A percentile compares a stretch with the other conserved stretches of the same genome.
Conservation (phyloP, 1,284 basidiomycete species). For the Waitea zeae region DNA sequence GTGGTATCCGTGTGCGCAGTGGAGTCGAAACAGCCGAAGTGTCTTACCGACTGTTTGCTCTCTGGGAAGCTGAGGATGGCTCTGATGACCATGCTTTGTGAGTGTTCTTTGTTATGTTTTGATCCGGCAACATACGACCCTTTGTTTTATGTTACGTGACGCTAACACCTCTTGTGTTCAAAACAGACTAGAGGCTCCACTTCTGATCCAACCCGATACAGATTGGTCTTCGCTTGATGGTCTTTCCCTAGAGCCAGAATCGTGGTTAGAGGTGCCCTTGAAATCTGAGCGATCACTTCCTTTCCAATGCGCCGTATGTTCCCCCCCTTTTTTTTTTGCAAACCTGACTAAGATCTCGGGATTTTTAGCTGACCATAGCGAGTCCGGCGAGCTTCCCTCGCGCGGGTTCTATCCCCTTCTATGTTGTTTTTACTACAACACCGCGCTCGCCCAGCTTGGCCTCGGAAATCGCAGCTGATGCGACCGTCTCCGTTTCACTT, state of each 20-base stretch:
- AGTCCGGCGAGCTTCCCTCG: constrained; percentile 39
- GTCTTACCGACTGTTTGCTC: constrained; percentile 32
- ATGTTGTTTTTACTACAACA: constrained; percentile 50
- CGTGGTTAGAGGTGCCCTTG: constrained; percentile 53
- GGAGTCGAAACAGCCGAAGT: constrained; percentile 27
- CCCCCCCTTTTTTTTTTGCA: constrained; percentile 4
- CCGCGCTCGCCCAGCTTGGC: constrained; percentile 32
- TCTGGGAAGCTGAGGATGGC: constrained; percentile 39
- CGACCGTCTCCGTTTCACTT: constrained; percentile 45
- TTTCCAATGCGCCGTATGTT: constrained; percentile 41
- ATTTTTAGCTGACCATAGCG: constrained; percentile 39
- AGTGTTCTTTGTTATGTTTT: constrained; percentile 15
- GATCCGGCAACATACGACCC: not conserved
- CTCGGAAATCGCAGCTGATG: constrained; percentile 48
- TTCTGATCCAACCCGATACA: constrained; percentile 36
- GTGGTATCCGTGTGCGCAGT: constrained; percentile 14
- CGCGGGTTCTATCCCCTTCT: constrained; percentile 39
- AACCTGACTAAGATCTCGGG: constrained; percentile 1
- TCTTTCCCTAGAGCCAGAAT: constrained; percentile 20
- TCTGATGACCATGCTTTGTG: constrained; percentile 28
- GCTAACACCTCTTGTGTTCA: constrained; percentile 4
- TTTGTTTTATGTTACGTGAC: constrained; percentile 5
- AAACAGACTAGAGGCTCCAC: constrained; percentile 41
- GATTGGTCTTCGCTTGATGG: constrained; percentile 44
- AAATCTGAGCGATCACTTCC: constrained; percentile 41